Conservation (phyloP, 805 yeast genomes). For the Yamadazyma tumulicola region DNA sequence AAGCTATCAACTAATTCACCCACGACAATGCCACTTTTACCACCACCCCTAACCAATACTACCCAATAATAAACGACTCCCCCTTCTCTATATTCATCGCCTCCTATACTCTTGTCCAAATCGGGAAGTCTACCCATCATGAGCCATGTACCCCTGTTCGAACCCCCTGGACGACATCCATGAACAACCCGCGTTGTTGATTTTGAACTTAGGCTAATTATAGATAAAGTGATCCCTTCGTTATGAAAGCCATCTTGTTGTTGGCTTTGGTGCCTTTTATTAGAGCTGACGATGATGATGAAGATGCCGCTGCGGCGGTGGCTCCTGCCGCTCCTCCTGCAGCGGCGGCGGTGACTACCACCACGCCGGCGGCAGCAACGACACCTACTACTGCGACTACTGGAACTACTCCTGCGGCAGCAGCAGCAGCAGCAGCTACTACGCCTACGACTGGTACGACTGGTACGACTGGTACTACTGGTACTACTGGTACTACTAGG, state of each 20-base stretch:
- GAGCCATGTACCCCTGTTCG: too few relatives aligned
- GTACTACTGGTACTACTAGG: conserved; percentile 20
- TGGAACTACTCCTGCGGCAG: conserved; percentile 11
- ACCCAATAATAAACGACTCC: too few relatives aligned
- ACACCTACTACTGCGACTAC: conserved; percentile 17
- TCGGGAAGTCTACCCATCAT: too few relatives aligned
- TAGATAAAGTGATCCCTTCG: too few relatives aligned
- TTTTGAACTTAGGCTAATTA: too few relatives aligned
- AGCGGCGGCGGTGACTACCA: conserved; percentile 9
- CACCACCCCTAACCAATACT: too few relatives aligned
- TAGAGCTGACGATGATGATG: conserved; percentile 7
- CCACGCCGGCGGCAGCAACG: conserved; percentile 13
- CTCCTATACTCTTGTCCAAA: too few relatives aligned
- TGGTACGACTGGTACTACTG: conserved; percentile 16
- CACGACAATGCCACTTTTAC: too few relatives aligned
- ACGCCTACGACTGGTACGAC: conserved; percentile 16
- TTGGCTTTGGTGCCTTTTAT: conserved; percentile 5
- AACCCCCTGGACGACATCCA: too few relatives aligned
- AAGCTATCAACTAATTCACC: too few relatives aligned
- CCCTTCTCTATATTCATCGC: too few relatives aligned
- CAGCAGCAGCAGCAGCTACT: conserved; percentile 13
- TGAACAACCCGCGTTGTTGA: too few relatives aligned
- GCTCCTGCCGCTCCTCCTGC: conserved; percentile 12
- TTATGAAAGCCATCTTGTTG: conserved; percentile 1
- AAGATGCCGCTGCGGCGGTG: conserved; percentile 10